A percentile compares a stretch with the other conserved stretches of the same genome.
Evolutionary conservation across 2,329 filamentous ascomycete species (phyloP).

Genomic region (Rhytidhysteron rufulum): DNA sequence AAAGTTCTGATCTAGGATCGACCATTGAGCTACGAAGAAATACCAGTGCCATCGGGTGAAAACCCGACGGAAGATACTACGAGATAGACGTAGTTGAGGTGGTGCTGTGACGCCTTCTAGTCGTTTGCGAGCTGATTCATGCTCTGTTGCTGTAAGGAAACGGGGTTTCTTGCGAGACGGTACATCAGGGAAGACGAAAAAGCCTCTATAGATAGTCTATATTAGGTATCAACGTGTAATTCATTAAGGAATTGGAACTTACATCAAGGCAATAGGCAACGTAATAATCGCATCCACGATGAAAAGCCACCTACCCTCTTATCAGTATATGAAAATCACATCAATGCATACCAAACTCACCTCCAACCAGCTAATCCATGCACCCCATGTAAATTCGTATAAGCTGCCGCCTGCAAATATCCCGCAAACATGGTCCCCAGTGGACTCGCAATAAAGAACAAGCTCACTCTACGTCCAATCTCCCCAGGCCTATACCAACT

Average conservation of each 20-base stretch:
- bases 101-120: constrained; percentile 22
- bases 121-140: constrained; percentile 13
- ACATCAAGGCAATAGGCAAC: constrained; percentile 37
- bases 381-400: constrained; percentile 18
- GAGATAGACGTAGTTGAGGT: constrained; percentile 28
- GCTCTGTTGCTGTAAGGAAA: constrained; percentile 24
- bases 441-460: constrained; percentile 19
- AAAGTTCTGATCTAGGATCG: constrained; percentile 37
- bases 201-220: no score
- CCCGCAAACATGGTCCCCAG: constrained; percentile 23
- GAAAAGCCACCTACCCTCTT: constrained; percentile 14
- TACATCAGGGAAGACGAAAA: constrained; percentile 38
- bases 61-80: constrained; percentile 35
- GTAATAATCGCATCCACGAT: constrained; percentile 30
- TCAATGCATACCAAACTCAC: constrained; percentile 1
- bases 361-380: constrained; percentile 14
- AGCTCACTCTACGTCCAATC: constrained; percentile 15
- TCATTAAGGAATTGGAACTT: no score
- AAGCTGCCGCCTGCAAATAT: constrained; percentile 21
- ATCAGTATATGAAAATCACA: background rate
- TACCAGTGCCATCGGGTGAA: constrained; percentile 41
- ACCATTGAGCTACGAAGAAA: constrained; percentile 28
- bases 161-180: constrained; percentile 33
- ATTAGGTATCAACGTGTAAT: no score
- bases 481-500: constrained; percentile 37